phyloP scores from a whole-genome alignment of 225 moss, liverwort and hornwort genomes.

The Physcomitrium patens region DNA sequence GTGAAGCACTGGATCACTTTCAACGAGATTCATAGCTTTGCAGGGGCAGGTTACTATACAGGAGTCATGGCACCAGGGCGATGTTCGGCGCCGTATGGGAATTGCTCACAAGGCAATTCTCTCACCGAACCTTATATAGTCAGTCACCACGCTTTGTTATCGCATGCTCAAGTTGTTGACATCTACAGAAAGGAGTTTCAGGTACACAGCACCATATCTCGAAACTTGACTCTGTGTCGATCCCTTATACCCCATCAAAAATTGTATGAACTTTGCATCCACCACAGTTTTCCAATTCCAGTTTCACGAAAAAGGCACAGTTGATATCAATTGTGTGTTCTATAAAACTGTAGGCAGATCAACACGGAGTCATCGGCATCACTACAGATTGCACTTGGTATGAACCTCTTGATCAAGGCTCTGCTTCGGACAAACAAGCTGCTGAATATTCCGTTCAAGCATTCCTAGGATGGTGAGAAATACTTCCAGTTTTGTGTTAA shows the following conservation, averaged over 20 bases:
- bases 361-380: slow-evolving; percentile 70
- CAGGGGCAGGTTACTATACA: background rate
- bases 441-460: slow-evolving; percentile 32
- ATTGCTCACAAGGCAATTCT: slow-evolving; percentile 18
- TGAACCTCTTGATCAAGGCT: slow-evolving; percentile 16
- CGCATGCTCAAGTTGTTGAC: slow-evolving; percentile 31
- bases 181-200: slow-evolving; percentile 33
- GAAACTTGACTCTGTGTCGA: too few species aligned
- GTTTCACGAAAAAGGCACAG: too few species aligned
- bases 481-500: too few species aligned
- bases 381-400: slow-evolving; percentile 38
- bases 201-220: slow-evolving; percentile 10
- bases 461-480: slow-evolving; percentile 38
- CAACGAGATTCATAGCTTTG: slow-evolving; percentile 58
- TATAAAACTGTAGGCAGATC: slow-evolving; percentile 42
- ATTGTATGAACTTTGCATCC: too few species aligned
- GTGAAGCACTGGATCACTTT: slow-evolving; percentile 75
- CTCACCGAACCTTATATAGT: slow-evolving; percentile 17
- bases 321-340: too few species aligned
- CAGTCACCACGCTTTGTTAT: slow-evolving; percentile 39
- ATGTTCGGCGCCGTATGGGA: slow-evolving; percentile 12
- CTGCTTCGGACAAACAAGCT: slow-evolving; percentile 13
- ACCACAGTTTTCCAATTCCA: too few species aligned
- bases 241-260: too few species aligned
- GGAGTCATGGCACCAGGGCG: slow-evolving; percentile 34